A percentile compares a stretch with the other conserved stretches of the same genome.
phyloP scores from a whole-genome alignment of 192 early-diverging fungal genomes.

The Tieghemiomyces parasiticus region DNA sequence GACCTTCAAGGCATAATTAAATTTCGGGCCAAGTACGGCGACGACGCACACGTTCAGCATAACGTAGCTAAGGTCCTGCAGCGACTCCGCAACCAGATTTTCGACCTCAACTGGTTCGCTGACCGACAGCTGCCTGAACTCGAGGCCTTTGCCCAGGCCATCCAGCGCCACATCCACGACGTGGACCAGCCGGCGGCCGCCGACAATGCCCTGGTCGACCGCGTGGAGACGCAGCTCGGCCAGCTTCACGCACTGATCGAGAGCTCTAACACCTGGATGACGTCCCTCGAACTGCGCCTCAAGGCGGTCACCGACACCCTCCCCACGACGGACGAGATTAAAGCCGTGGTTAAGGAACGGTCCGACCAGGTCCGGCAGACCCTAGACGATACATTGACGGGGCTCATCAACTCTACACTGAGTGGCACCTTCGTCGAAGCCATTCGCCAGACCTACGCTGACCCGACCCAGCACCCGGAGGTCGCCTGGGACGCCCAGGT shows the following conservation, averaged over 20 bases:
- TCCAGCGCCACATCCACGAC: too few relatives aligned
- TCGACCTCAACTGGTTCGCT: background rate
- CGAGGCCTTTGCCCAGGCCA: background rate
- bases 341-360: background rate
- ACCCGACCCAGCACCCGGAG: background rate
- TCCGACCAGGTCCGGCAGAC: background rate
- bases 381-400: background rate
- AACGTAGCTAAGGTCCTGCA: background rate
- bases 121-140: background rate
- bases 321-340: background rate
- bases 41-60: background rate
- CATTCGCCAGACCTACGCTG: background rate
- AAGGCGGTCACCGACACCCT: background rate
- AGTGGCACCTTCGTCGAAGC: slow-evolving; percentile 5
- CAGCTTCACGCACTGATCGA: background rate
- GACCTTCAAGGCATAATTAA: background rate
- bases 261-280: background rate
- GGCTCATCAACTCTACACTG: background rate
- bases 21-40: background rate
- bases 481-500: slow-evolving; percentile 2
- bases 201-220: background rate
- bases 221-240: background rate
- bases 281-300: background rate
- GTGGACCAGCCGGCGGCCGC: too few relatives aligned
- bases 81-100: background rate